Percentiles rank a stretch among this genome's conserved stretches.
Evolutionary conservation across 2,329 filamentous ascomycete genomes (phyloP).

Genomic region (Rugonectria rugulosa): DNA sequence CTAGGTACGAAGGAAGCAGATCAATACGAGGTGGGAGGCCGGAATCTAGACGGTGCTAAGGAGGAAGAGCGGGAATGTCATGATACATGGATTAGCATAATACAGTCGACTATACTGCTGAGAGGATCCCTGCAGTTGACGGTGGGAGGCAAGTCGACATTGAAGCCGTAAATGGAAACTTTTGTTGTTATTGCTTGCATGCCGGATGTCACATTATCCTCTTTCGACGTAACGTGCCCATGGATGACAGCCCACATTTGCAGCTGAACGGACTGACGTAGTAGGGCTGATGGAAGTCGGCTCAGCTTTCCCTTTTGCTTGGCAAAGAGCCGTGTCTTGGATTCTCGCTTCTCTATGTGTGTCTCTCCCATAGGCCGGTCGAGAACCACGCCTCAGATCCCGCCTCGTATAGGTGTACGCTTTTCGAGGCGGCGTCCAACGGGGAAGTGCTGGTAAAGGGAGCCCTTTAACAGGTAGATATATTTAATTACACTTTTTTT

Average conservation of each 20-base stretch:
- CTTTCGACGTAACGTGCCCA: background rate
- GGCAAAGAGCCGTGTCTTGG: too few species aligned
- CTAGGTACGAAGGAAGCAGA: constrained; percentile 71
- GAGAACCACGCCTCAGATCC: too few species aligned
- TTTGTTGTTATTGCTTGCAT: constrained; percentile 22
- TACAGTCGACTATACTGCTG: constrained; percentile 17
- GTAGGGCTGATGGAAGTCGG: constrained; percentile 8
- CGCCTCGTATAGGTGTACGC: too few species aligned
- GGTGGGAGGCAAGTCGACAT: constrained; percentile 15
- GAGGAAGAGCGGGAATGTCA: constrained; percentile 20
- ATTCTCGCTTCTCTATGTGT: too few species aligned
- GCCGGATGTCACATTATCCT: background rate
- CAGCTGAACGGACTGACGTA: constrained; percentile 16
- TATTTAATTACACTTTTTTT: too few species aligned
- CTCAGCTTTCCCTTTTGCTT: background rate
- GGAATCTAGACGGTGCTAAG: constrained; percentile 42
- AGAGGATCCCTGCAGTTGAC: constrained; percentile 20
- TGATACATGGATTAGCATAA: constrained; percentile 27
- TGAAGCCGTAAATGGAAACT: constrained; percentile 37
- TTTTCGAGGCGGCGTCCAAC: too few species aligned
- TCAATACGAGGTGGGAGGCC: constrained; percentile 68
- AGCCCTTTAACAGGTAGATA: too few species aligned
- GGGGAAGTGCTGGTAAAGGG: too few species aligned
- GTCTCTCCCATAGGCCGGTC: too few species aligned
- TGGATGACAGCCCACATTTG: constrained; percentile 1